These are phyloP conservation scores for Colletotrichum cereale DNA, from an alignment of 2,329 filamentous ascomycete genomes.

Conservation along the genomic window DNA sequence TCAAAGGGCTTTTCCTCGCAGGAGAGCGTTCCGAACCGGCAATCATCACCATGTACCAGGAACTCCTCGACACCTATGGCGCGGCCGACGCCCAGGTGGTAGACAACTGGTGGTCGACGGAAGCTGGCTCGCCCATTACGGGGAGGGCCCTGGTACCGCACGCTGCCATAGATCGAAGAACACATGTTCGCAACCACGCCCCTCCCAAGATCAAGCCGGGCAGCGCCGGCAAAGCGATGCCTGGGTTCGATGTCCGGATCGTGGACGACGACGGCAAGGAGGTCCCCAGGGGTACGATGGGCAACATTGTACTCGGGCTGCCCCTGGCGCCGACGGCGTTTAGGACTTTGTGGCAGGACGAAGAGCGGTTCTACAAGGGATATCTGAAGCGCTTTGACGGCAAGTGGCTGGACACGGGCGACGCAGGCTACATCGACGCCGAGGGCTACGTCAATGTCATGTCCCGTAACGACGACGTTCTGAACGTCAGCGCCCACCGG, in stretches of 20 bases:
- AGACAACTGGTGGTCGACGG: slow-evolving; percentile 74
- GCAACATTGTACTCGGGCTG: slow-evolving; percentile 88
- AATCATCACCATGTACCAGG: slow-evolving; percentile 85
- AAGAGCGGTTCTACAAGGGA: slow-evolving; percentile 85
- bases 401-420: slow-evolving; percentile 90
- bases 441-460: slow-evolving; percentile 77
- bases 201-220: slow-evolving; percentile 79
- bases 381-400: slow-evolving; percentile 87
- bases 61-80: slow-evolving; percentile 75
- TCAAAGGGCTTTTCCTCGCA: slow-evolving; percentile 85
- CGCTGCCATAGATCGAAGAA: slow-evolving; percentile 66
- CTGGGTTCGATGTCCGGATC: slow-evolving; percentile 87
- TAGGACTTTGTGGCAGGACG: slow-evolving; percentile 87
- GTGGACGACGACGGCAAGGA: slow-evolving; percentile 85
- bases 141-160: slow-evolving; percentile 68
- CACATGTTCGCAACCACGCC: slow-evolving; percentile 52
- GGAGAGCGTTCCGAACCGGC: slow-evolving; percentile 91
- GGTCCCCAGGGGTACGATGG: slow-evolving; percentile 80
- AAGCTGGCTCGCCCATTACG: slow-evolving; percentile 70
- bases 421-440: slow-evolving; percentile 86
- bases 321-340: slow-evolving; percentile 90
- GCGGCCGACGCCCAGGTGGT: slow-evolving; percentile 70
- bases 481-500: slow-evolving; percentile 95
- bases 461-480: slow-evolving; percentile 83
- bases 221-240: slow-evolving; percentile 91